Conservation (phyloP, 2,329 filamentous ascomycete genomes). For the Teratosphaeriaceae sp. region DNA sequence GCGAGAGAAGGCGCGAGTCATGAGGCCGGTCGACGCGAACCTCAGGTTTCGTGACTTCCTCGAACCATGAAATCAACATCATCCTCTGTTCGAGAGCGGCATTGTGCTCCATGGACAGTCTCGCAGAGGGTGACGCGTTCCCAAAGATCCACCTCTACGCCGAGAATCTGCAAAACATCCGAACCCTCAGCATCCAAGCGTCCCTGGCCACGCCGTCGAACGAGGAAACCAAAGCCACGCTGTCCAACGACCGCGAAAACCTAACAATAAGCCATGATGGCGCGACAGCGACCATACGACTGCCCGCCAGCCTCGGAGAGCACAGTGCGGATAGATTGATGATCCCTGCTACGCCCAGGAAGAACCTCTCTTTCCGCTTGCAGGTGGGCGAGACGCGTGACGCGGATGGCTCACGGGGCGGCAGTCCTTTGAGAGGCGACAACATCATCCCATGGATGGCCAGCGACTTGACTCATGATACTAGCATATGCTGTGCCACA, state of each 20-base stretch:
- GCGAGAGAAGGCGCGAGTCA: no score
- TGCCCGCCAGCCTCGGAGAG: conserved; percentile 41
- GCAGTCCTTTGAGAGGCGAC: conserved; percentile 17
- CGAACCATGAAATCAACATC: neutral
- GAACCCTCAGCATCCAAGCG: conserved; percentile 52
- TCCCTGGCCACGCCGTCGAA: conserved; percentile 42
- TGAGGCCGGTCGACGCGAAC: no score
- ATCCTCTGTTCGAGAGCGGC: neutral
- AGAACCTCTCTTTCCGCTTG: conserved; percentile 49
- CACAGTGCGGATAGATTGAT: conserved; percentile 37
- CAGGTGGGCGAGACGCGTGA: conserved; percentile 39
- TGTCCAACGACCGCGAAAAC: conserved; percentile 38
- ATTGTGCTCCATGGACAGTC: neutral
- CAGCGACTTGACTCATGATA: conserved; percentile 22
- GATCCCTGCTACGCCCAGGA: conserved; percentile 41
- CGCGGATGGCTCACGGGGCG: conserved; percentile 9
- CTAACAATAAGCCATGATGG: conserved; percentile 43
- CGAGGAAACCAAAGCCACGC: conserved; percentile 35
- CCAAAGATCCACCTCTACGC: conserved; percentile 45
- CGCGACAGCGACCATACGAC: conserved; percentile 36
- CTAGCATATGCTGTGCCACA: conserved; percentile 21
- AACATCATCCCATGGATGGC: conserved; percentile 41
- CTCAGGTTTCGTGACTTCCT: no score
- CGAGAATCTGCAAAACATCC: conserved; percentile 55
- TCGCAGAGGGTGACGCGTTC: neutral